phyloP scores from a whole-genome alignment of 306 rosid species.

The Castanospermum australe region DNA sequence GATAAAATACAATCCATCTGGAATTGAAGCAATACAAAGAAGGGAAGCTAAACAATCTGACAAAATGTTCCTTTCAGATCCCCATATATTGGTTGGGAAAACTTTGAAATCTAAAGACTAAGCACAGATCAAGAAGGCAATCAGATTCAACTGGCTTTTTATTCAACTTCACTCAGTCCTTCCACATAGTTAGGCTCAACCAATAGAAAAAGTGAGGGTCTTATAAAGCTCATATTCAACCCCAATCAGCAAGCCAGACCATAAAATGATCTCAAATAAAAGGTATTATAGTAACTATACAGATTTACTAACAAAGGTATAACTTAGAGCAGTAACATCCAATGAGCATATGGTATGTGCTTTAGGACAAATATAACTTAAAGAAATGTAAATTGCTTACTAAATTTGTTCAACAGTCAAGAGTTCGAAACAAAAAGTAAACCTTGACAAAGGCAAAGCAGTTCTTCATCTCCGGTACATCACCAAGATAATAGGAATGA shows the following conservation, averaged over 20 bases:
- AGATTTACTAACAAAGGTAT: neutral
- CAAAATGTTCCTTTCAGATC: slow-evolving; percentile 12
- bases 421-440: slow-evolving; percentile 19
- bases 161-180: slow-evolving; percentile 2
- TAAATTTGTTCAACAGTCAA: neutral
- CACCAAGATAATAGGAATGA: slow-evolving; percentile 86
- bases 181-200: slow-evolving; percentile 10
- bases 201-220: neutral
- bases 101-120: slow-evolving; percentile 12
- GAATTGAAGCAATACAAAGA: neutral
- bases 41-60: neutral
- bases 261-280: slow-evolving; percentile 5
- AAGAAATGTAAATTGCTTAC: slow-evolving; percentile 3
- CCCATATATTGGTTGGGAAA: neutral
- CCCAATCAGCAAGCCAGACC: neutral
- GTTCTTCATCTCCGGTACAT: slow-evolving; percentile 72
- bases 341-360: slow-evolving; percentile 4
- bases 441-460: slow-evolving; percentile 98
- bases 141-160: slow-evolving; percentile 1
- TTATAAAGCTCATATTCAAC: neutral
- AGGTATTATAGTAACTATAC: neutral
- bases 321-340: neutral
- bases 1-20: neutral
- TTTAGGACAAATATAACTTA: slow-evolving; percentile 5
- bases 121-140: neutral